A percentile compares a stretch with the other conserved stretches of the same genome.
Evolutionary conservation across 1,284 basidiomycete genomes (phyloP).

Genomic region (Rhodotorula glutinis): DNA sequence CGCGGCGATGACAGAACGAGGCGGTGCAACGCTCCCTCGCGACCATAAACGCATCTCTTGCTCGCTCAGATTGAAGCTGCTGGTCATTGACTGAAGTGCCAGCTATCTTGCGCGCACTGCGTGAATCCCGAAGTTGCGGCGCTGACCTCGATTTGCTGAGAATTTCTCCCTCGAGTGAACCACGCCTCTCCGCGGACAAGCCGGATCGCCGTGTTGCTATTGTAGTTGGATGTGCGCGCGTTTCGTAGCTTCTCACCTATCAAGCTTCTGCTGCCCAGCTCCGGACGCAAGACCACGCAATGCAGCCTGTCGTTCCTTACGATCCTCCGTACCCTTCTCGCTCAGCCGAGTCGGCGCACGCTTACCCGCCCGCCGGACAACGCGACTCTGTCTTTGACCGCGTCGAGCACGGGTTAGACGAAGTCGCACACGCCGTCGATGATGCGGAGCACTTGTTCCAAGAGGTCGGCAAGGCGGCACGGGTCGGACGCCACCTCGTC

Average conservation of each 20-base stretch:
- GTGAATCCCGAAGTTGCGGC: too few relatives aligned
- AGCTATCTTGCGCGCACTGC: too few relatives aligned
- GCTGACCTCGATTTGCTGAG: too few relatives aligned
- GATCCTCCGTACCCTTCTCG: not conserved
- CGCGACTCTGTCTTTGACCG: not conserved
- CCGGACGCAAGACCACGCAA: not conserved
- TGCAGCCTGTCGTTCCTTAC: not conserved
- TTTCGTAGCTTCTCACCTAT: not conserved
- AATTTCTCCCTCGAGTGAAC: too few relatives aligned
- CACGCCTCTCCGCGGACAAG: not conserved
- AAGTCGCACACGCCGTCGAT: not conserved
- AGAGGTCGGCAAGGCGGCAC: not conserved
- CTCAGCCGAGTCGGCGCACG: too few relatives aligned
- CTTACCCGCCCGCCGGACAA: too few relatives aligned
- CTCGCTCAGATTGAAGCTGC: too few relatives aligned
- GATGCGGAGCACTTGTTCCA: not conserved
- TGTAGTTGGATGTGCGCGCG: not conserved
- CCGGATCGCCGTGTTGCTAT: not conserved
- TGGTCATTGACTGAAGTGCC: too few relatives aligned
- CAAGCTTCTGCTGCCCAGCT: not conserved
- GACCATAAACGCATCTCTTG: too few relatives aligned
- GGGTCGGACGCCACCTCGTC: not conserved
- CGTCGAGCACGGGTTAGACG: not conserved
- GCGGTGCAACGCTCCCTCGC: conserved; percentile 1
- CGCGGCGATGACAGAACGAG: not conserved